phyloP scores from a whole-genome alignment of 768 basidiomycete species.

The Astraeus odoratus region DNA sequence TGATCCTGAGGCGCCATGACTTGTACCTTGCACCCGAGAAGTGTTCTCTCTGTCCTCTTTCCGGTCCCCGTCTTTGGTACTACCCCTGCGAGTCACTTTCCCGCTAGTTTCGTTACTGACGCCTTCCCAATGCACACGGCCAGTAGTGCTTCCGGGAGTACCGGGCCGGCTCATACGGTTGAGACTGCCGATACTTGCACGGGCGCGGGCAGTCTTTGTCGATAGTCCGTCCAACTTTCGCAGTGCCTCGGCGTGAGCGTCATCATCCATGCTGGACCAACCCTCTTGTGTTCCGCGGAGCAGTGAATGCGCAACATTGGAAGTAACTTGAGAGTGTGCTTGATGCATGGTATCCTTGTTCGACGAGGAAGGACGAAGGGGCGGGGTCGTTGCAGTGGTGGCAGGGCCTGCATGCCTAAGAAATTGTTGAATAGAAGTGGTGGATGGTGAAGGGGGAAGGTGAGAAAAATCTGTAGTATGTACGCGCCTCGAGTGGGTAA shows the following conservation, averaged over 20 bases:
- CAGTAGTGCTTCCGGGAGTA: slow-evolving; percentile 60
- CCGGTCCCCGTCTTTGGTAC: slow-evolving; percentile 40
- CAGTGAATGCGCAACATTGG: slow-evolving; percentile 78
- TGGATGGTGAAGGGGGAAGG: slow-evolving; percentile 84
- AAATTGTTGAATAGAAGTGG: slow-evolving; percentile 84
- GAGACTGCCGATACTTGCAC: slow-evolving; percentile 70
- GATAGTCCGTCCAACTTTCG: slow-evolving; percentile 88
- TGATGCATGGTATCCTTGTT: slow-evolving; percentile 36
- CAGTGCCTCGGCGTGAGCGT: slow-evolving; percentile 84
- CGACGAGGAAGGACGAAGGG: slow-evolving; percentile 28
- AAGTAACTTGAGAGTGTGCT: slow-evolving; percentile 36
- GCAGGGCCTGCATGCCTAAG: slow-evolving; percentile 48
- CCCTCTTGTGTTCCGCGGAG: slow-evolving; percentile 85
- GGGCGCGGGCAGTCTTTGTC: slow-evolving; percentile 67
- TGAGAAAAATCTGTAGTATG: slow-evolving; percentile 80
- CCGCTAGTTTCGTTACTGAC: slow-evolving; percentile 33
- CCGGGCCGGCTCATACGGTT: slow-evolving; percentile 68
- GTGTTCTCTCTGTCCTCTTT: slow-evolving; percentile 21
- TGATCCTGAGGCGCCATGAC: slow-evolving; percentile 30
- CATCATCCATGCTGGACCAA: slow-evolving; percentile 83
- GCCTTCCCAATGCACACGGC: slow-evolving; percentile 68
- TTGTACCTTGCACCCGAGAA: slow-evolving; percentile 17
- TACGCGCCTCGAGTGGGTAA: slow-evolving; percentile 46
- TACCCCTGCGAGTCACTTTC: slow-evolving; percentile 31
- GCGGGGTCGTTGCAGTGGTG: slow-evolving; percentile 31